Percentiles rank a stretch among this genome's conserved stretches.
These are phyloP conservation scores for Cornus kousa DNA, from an alignment of 148 eudicot species.

Conservation along the genomic window DNA sequence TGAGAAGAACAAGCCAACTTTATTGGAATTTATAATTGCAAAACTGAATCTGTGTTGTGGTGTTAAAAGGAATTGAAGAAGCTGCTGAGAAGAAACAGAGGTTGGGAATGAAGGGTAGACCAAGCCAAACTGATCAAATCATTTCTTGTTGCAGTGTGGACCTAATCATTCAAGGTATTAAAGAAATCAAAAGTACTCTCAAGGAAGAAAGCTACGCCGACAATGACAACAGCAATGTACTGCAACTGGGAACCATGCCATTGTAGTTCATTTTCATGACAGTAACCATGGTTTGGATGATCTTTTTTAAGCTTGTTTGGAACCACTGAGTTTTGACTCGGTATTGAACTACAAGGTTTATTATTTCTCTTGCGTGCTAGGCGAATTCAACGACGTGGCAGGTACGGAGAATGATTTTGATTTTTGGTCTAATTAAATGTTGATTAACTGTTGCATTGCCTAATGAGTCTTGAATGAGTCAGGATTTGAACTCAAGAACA, in stretches of 20 bases:
- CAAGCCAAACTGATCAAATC: conserved; percentile 16
- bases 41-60: background rate
- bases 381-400: too few species aligned
- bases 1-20: background rate
- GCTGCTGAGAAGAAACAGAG: conserved; percentile 12
- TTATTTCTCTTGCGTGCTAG: too few species aligned
- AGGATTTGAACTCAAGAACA: background rate
- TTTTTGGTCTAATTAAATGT: background rate
- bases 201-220: conserved; percentile 8
- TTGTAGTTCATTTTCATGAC: conserved; percentile 3
- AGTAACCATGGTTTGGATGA: conserved; percentile 14
- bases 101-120: conserved; percentile 10
- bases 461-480: background rate
- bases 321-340: conserved; percentile 6
- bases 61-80: conserved; percentile 5
- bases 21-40: background rate
- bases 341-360: background rate
- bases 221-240: conserved; percentile 8
- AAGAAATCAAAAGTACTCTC: conserved; percentile 5
- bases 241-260: background rate
- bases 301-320: background rate
- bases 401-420: background rate
- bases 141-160: conserved; percentile 10
- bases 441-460: background rate
- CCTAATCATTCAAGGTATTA: conserved; percentile 15